Conservation (phyloP, 768 basidiomycete genomes). For the Boletus edulis region DNA sequence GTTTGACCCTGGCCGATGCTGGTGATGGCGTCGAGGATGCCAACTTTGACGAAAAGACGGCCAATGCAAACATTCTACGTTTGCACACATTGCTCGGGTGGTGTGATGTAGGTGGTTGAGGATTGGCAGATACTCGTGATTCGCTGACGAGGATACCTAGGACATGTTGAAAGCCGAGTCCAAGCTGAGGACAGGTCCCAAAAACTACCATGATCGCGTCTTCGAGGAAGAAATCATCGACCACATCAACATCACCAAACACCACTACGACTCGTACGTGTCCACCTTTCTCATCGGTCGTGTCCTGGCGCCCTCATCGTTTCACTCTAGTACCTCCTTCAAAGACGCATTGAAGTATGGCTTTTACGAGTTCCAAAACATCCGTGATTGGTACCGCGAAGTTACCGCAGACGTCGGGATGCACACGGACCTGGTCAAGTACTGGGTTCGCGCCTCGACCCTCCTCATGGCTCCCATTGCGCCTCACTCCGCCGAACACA, state of each 20-base stretch:
- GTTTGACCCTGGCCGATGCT: slow-evolving; percentile 90
- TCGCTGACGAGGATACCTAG: slow-evolving; percentile 37
- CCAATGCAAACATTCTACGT: slow-evolving; percentile 94
- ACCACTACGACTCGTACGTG: slow-evolving; percentile 81
- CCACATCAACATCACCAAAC: slow-evolving; percentile 77
- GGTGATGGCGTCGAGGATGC: slow-evolving; percentile 98
- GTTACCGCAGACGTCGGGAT: slow-evolving; percentile 87
- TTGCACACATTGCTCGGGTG: slow-evolving; percentile 87
- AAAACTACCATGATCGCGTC: slow-evolving; percentile 80
- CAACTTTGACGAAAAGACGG: slow-evolving; percentile 98
- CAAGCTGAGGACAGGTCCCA: slow-evolving; percentile 70
- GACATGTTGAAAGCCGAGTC: slow-evolving; percentile 76
- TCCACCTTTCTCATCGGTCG: slow-evolving; percentile 7
- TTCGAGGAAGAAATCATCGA: slow-evolving; percentile 92
- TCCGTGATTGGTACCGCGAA: slow-evolving; percentile 95
- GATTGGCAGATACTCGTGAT: not conserved
- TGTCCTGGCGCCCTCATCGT: not conserved
- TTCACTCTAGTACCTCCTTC: slow-evolving; percentile 71
- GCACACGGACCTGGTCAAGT: slow-evolving; percentile 83
- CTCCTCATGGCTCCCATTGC: slow-evolving; percentile 84
- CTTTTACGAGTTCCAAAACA: slow-evolving; percentile 91
- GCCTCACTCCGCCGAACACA: slow-evolving; percentile 91
- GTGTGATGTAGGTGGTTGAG: slow-evolving; percentile 72
- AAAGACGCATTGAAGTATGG: slow-evolving; percentile 95
- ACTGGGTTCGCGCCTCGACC: slow-evolving; percentile 82